Conservation (phyloP, 2,329 filamentous ascomycete genomes). For the Penicillium sp. region DNA sequence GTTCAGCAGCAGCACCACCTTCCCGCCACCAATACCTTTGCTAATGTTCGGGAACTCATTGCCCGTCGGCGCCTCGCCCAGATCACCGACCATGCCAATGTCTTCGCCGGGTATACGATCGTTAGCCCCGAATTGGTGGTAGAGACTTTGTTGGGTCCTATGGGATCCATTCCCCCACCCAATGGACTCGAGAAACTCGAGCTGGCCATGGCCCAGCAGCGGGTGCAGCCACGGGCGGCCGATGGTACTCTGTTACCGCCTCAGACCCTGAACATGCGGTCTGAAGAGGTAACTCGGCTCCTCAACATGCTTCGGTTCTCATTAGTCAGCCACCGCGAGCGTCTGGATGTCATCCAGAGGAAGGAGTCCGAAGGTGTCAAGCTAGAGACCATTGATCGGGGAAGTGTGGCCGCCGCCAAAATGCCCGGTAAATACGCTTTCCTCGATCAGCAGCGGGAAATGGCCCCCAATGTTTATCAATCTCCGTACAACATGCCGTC, state of each 20-base stretch:
- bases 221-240: conserved; percentile 39
- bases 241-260: conserved; percentile 40
- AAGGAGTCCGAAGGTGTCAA: conserved; percentile 37
- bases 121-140: conserved; percentile 46
- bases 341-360: conserved; percentile 40
- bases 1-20: conserved; percentile 31
- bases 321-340: conserved; percentile 41
- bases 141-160: conserved; percentile 43
- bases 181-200: conserved; percentile 46
- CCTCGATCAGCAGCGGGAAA: conserved; percentile 40
- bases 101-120: conserved; percentile 45
- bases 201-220: conserved; percentile 46
- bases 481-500: conserved; percentile 47
- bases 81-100: conserved; percentile 48
- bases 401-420: conserved; percentile 31
- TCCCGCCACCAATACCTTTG: conserved; percentile 40
- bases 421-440: conserved; percentile 41
- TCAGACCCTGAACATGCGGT: conserved; percentile 45
- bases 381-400: conserved; percentile 32
- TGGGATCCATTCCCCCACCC: conserved; percentile 41
- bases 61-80: conserved; percentile 44
- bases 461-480: conserved; percentile 41
- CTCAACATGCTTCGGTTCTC: conserved; percentile 47
- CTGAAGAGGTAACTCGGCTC: conserved; percentile 44
- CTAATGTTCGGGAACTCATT: conserved; percentile 43